Evolutionary conservation across 257 asterid species (phyloP).

Genomic region (Gentiana straminea): DNA sequence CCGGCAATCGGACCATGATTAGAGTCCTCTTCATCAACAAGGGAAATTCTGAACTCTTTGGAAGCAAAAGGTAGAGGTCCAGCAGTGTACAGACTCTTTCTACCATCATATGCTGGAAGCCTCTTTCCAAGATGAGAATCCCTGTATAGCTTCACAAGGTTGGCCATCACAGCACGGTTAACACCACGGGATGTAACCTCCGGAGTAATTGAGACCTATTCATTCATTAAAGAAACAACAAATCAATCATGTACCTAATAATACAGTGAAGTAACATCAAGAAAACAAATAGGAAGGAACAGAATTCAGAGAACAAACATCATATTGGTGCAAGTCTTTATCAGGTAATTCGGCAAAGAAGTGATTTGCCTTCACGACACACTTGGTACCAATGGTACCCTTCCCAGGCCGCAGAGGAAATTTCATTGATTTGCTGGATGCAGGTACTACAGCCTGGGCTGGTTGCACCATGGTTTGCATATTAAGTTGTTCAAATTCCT

Average conservation of each 20-base stretch:
- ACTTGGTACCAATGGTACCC: slow-evolving; percentile 58
- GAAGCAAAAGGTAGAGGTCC: slow-evolving; percentile 80
- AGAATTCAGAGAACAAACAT: slow-evolving; percentile 35
- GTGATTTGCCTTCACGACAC: slow-evolving; percentile 90
- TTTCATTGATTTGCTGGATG: slow-evolving; percentile 76
- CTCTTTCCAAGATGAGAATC: slow-evolving; percentile 82
- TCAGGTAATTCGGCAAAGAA: slow-evolving; percentile 87
- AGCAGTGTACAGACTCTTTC: slow-evolving; percentile 92
- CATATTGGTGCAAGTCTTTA: slow-evolving; percentile 92
- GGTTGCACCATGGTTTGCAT: slow-evolving; percentile 40
- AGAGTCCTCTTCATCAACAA: slow-evolving; percentile 68
- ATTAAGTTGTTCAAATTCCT: slow-evolving; percentile 34
- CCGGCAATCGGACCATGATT: slow-evolving; percentile 29
- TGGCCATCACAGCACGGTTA: slow-evolving; percentile 88
- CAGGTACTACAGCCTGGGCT: slow-evolving; percentile 53
- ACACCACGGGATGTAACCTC: slow-evolving; percentile 79
- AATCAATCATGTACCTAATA: background rate
- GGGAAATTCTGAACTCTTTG: slow-evolving; percentile 59
- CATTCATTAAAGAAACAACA: background rate
- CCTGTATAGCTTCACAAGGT: slow-evolving; percentile 49
- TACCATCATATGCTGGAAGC: slow-evolving; percentile 96
- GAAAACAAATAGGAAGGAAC: background rate
- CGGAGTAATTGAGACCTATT: slow-evolving; percentile 72
- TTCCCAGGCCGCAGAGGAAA: slow-evolving; percentile 89
- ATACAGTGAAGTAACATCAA: background rate